phyloP scores from a whole-genome alignment of 1,284 basidiomycete species.

The Sporisorium exsertum region DNA sequence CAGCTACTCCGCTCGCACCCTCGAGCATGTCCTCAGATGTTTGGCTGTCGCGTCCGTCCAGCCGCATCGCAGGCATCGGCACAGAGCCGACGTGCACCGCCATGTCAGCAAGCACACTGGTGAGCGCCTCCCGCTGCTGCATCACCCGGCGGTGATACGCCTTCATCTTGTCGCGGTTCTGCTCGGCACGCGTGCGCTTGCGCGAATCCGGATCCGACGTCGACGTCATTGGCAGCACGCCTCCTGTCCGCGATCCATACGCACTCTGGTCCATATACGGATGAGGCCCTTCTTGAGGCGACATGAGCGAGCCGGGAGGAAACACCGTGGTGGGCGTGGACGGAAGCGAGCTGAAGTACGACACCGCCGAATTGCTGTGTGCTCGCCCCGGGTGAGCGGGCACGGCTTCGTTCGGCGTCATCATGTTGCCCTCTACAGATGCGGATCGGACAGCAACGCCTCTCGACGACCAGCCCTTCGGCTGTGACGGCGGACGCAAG shows the following conservation, averaged over 20 bases:
- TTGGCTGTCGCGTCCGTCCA: neutral
- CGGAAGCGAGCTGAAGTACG: conserved; percentile 37
- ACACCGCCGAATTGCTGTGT: conserved; percentile 18
- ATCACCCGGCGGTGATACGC: conserved; percentile 45
- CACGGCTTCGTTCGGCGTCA: conserved; percentile 21
- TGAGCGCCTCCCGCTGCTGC: conserved; percentile 45
- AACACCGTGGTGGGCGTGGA: conserved; percentile 24
- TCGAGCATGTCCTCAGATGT: neutral
- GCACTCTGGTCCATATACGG: conserved; percentile 8
- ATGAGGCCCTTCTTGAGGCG: conserved; percentile 14
- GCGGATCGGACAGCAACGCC: conserved; percentile 2
- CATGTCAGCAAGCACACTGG: conserved; percentile 30
- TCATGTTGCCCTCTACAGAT: conserved; percentile 18
- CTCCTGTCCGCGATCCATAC: conserved; percentile 8
- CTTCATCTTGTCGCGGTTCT: conserved; percentile 52
- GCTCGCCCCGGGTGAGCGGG: neutral
- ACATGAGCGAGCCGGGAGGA: neutral
- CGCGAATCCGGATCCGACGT: conserved; percentile 24
- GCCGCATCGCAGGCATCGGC: conserved; percentile 1
- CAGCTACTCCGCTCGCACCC: neutral
- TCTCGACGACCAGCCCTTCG: conserved; percentile 7
- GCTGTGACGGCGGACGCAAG: conserved; percentile 11
- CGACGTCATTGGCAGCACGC: conserved; percentile 17
- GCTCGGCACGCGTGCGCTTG: conserved; percentile 38
- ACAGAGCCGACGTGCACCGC: conserved; percentile 25